These are phyloP conservation scores for Fragosphaeria purpurea DNA, from an alignment of 2,329 filamentous ascomycete species.

Conservation along the genomic window DNA sequence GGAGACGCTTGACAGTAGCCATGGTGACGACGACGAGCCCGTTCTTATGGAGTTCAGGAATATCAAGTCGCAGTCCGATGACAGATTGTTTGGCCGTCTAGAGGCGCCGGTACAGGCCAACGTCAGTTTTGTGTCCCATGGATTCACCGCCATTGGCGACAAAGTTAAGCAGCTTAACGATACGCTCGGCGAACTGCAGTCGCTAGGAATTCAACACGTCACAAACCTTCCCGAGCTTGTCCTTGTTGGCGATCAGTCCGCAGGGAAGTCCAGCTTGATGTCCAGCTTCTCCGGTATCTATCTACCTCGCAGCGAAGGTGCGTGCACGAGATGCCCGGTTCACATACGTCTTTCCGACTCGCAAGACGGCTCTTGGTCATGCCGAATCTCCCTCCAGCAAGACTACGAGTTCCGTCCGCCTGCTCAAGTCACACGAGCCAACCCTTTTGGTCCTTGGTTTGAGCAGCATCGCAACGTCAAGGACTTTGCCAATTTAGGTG, in stretches of 20 bases:
- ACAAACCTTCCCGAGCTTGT: constrained; percentile 69
- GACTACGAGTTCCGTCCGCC: constrained; percentile 36
- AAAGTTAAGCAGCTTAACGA: constrained; percentile 56
- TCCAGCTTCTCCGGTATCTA: constrained; percentile 59
- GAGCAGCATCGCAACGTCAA: constrained; percentile 35
- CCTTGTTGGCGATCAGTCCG: constrained; percentile 74
- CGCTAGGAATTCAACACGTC: constrained; percentile 61
- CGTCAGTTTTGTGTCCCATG: constrained; percentile 25
- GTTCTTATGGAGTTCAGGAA: constrained; percentile 20
- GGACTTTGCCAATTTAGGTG: constrained; percentile 54
- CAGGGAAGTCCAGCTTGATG: constrained; percentile 66
- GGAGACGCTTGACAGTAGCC: not conserved
- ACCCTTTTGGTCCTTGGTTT: constrained; percentile 58
- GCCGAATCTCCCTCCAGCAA: constrained; percentile 54
- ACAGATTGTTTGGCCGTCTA: not conserved
- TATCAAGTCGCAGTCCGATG: constrained; percentile 1
- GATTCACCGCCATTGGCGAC: constrained; percentile 46
- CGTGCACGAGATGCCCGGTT: constrained; percentile 72
- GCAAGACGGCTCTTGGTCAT: constrained; percentile 48
- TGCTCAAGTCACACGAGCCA: constrained; percentile 30
- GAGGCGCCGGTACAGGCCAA: constrained; percentile 3
- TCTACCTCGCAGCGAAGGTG: constrained; percentile 59
- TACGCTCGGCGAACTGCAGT: constrained; percentile 56
- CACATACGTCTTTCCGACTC: constrained; percentile 62
- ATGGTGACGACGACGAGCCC: constrained; percentile 15